Evolutionary conservation across 179 eudicot genomes (phyloP).

Genomic region (Beta corolliflora): DNA sequence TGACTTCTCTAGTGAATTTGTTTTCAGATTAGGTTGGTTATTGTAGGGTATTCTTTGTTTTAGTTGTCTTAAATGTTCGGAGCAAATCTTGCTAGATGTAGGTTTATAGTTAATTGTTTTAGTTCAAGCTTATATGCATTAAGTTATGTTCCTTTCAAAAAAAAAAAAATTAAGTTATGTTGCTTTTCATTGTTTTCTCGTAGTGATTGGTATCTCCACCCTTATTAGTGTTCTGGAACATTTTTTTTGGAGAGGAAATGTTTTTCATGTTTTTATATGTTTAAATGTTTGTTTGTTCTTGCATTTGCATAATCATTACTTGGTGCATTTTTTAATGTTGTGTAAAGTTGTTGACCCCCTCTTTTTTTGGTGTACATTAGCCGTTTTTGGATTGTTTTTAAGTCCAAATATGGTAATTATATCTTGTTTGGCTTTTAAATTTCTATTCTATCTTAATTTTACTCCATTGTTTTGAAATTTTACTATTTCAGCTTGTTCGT

Average conservation of each 20-base stretch:
- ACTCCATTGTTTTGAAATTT: background rate
- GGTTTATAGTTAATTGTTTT: background rate
- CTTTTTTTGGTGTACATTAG: slow-evolving; percentile 29
- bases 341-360: slow-evolving; percentile 27
- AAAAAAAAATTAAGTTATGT: too few species aligned
- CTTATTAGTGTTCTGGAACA: background rate
- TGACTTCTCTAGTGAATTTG: background rate
- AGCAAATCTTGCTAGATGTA: background rate
- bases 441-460: background rate
- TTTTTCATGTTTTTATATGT: background rate
- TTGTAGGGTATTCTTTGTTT: background rate
- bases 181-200: background rate
- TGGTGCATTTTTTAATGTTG: background rate
- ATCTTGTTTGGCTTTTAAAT: background rate
- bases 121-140: background rate
- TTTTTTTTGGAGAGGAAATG: background rate
- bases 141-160: too few species aligned
- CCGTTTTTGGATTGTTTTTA: slow-evolving; percentile 49
- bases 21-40: background rate
- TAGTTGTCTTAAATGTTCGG: background rate
- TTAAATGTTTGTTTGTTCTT: background rate
- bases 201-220: background rate
- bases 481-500: background rate
- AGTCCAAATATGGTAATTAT: slow-evolving; percentile 94
- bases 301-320: background rate